Base-by-base conservation (phyloP, 495 filamentous ascomycete species). In the Xylaria curta region DNA sequence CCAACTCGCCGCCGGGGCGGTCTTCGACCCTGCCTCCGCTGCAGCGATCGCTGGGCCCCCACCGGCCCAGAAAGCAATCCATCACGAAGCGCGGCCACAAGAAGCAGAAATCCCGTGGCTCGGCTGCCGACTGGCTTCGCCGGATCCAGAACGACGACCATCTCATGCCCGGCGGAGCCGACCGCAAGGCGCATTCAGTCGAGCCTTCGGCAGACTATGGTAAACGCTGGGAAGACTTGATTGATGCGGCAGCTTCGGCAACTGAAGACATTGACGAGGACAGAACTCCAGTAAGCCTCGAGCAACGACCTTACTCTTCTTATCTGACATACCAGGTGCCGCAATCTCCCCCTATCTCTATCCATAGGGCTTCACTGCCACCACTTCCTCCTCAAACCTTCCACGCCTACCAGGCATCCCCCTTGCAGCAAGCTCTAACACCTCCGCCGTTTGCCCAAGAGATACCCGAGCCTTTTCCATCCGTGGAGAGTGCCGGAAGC, bases 201-300 rank as follows among this genome's bases (percentile, higher is more conserved):
- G 94, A 97, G 79, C 93, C 94, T 19, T 86, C 90, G 40, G 89
- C 87, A 72, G 88, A 91, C 56, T 93, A 91, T 80, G 93, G 93
- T 51, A 95, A 94, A 84, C 87, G 94, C 76, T 97, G 94, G 94
- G 93, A 97, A 81, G 94, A 97, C 80, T 82, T 97, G 72, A 94
- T 97, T 69, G 94, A 97, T 81, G 94, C 94, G 12, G 93, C 93
- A 28, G 91, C 94, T 19, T 97, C 93, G 46, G 94, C 93, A 12
- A 97, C 93, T 8, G 94, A 97, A 85, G 94, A 96, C 81, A 94
- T 96, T 74, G 93, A 95, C 75, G 89, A 91, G 74, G 92, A 95
- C 73, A 88, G 93, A 78, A 94, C 92, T 74, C 92, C 92, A 72
- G 92, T 93, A 85, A 86, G 89, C 86, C 68, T 58, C 74, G 63